Conservation (phyloP, 2,329 filamentous ascomycete species). For the Aspergillus ochraceoroseus region DNA sequence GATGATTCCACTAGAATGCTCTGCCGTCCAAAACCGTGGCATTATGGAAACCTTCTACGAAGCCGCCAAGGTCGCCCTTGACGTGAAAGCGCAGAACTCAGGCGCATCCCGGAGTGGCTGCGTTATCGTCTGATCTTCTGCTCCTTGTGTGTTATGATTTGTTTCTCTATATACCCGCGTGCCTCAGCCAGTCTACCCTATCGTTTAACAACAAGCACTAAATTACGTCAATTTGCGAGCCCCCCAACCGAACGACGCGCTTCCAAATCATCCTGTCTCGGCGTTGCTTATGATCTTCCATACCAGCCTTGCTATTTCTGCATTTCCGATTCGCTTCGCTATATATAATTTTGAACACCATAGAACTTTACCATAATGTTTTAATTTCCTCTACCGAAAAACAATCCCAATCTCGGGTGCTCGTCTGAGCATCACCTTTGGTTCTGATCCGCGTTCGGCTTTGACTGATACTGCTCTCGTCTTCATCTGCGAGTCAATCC, state of each 20-base stretch:
- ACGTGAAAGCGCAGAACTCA: slow-evolving; percentile 42
- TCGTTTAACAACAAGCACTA: neutral
- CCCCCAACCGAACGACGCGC: neutral
- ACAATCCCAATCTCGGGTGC: slow-evolving; percentile 3
- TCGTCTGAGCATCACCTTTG: neutral
- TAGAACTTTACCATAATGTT: slow-evolving; percentile 18
- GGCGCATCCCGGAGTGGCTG: slow-evolving; percentile 33
- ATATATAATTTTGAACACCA: slow-evolving; percentile 20
- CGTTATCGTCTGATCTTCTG: slow-evolving; percentile 33
- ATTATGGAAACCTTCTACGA: slow-evolving; percentile 99
- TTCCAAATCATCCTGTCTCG: neutral
- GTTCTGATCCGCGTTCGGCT: no score
- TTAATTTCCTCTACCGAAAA: slow-evolving; percentile 6
- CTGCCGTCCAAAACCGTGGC: slow-evolving; percentile 93
- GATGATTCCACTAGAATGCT: slow-evolving; percentile 64
- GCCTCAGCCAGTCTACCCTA: slow-evolving; percentile 1
- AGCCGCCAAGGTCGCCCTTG: slow-evolving; percentile 84
- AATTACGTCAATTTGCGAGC: neutral
- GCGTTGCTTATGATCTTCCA: slow-evolving; percentile 10
- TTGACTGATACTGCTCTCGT: no score
- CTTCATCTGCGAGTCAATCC: no score
- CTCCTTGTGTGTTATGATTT: slow-evolving; percentile 8
- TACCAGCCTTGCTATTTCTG: slow-evolving; percentile 12
- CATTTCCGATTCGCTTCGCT: slow-evolving; percentile 14
- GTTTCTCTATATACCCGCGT: slow-evolving; percentile 19